Percentiles rank a stretch among this genome's conserved stretches.
phyloP scores from a whole-genome alignment of 1,284 basidiomycete species.

The Fomitopsis betulina region DNA sequence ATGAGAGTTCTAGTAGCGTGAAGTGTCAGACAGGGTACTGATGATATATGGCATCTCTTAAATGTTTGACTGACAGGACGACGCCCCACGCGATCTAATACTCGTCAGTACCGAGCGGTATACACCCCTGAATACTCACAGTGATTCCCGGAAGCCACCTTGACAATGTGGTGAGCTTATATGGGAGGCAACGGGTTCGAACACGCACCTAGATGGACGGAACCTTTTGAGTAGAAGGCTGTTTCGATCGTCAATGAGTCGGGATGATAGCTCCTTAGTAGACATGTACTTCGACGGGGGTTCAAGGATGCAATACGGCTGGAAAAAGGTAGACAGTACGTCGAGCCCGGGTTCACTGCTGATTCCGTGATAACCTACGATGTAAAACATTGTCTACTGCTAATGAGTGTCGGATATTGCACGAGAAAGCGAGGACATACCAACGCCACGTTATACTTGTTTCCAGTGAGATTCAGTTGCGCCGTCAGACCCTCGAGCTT shows the following conservation, averaged over 20 bases:
- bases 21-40: conserved; percentile 31
- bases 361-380: conserved; percentile 49
- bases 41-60: neutral
- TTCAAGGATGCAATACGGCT: conserved; percentile 62
- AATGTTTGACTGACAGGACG: conserved; percentile 15
- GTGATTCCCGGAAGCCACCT: conserved; percentile 31
- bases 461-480: conserved; percentile 49
- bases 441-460: conserved; percentile 62
- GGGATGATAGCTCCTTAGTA: neutral
- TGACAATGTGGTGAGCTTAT: too few species aligned
- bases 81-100: conserved; percentile 24
- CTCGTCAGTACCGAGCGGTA: neutral
- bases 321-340: neutral
- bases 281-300: conserved; percentile 51
- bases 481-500: conserved; percentile 53
- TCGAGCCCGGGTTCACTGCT: neutral
- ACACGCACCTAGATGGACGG: conserved; percentile 22
- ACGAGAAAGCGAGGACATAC: conserved; percentile 29
- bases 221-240: conserved; percentile 31
- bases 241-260: conserved; percentile 45
- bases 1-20: conserved; percentile 45
- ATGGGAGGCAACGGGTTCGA: neutral
- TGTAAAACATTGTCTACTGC: conserved; percentile 62
- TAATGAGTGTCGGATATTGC: neutral
- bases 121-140: conserved; percentile 6